A percentile compares a stretch with the other conserved stretches of the same genome.
Conservation (phyloP, 202 grass and related monocot species). For the Elaeis oleifera region DNA sequence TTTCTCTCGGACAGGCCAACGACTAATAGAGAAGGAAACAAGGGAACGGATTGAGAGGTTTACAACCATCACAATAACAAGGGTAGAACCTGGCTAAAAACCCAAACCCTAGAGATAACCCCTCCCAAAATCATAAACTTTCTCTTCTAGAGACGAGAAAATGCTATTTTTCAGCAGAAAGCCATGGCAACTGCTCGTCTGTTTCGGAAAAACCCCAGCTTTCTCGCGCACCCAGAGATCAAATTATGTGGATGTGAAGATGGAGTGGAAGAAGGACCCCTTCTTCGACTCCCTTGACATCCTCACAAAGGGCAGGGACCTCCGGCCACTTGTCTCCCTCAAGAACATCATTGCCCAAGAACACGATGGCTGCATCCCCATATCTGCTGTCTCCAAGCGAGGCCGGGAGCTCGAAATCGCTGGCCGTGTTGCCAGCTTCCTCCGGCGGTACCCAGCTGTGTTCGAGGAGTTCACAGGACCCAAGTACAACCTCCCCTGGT, state of each 20-base stretch:
- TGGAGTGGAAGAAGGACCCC: conserved; percentile 74
- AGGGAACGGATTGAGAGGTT: too few species aligned
- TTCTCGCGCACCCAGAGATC: conserved; percentile 29
- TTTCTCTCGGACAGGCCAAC: too few species aligned
- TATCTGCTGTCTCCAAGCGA: conserved; percentile 64
- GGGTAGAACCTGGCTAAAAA: too few species aligned
- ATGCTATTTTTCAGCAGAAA: conserved; percentile 33
- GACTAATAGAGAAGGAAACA: too few species aligned
- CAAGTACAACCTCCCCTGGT: conserved; percentile 60
- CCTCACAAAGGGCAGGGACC: conserved; percentile 40
- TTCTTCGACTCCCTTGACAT: conserved; percentile 49
- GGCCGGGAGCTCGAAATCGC: conserved; percentile 40
- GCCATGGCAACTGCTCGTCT: neutral
- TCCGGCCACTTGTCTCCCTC: conserved; percentile 45
- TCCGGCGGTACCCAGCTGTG: conserved; percentile 55
- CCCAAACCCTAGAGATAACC: too few species aligned
- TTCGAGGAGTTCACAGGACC: conserved; percentile 73
- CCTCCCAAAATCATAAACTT: too few species aligned
- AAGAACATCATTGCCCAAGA: conserved; percentile 25
- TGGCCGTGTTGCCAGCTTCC: conserved; percentile 49
- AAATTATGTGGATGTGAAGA: conserved; percentile 51
- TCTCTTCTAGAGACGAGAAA: too few species aligned
- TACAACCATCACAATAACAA: too few species aligned
- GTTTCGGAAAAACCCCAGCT: conserved; percentile 1
- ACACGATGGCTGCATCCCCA: conserved; percentile 33